These are phyloP conservation scores for Eucalyptus albens DNA, from an alignment of 345 rosid genomes.

Conservation along the genomic window DNA sequence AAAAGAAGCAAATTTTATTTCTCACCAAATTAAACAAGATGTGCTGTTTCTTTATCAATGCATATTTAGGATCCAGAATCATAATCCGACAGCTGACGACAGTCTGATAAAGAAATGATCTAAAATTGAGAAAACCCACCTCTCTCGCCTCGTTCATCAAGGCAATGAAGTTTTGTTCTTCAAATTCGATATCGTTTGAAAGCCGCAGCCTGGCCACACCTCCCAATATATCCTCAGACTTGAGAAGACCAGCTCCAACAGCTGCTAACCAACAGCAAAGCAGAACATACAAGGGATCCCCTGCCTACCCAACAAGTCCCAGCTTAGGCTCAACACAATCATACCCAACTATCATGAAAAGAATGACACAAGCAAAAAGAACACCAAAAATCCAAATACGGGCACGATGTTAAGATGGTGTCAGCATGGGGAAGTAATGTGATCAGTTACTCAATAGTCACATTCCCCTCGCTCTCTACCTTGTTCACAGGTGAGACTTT, in stretches of 20 bases:
- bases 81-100: neutral
- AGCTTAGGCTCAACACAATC: neutral
- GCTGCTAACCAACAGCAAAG: slow-evolving; percentile 94
- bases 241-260: slow-evolving; percentile 90
- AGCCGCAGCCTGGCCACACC: slow-evolving; percentile 74
- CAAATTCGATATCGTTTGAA: slow-evolving; percentile 81
- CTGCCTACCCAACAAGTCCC: slow-evolving; percentile 41
- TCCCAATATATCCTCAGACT: slow-evolving; percentile 85
- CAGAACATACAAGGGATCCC: slow-evolving; percentile 88
- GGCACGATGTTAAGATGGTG: neutral
- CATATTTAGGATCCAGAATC: neutral
- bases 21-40: neutral
- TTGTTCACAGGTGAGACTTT: neutral
- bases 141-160: slow-evolving; percentile 76
- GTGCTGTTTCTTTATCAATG: neutral
- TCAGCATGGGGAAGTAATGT: neutral
- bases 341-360: neutral
- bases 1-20: neutral
- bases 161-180: slow-evolving; percentile 80
- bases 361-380: neutral
- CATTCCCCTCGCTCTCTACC: neutral
- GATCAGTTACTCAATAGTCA: neutral
- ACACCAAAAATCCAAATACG: neutral
- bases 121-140: slow-evolving; percentile 23
- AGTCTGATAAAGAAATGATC: neutral